Evolutionary conservation across 2,329 filamentous ascomycete genomes (phyloP).

Genomic region (Claviceps sorghi): DNA sequence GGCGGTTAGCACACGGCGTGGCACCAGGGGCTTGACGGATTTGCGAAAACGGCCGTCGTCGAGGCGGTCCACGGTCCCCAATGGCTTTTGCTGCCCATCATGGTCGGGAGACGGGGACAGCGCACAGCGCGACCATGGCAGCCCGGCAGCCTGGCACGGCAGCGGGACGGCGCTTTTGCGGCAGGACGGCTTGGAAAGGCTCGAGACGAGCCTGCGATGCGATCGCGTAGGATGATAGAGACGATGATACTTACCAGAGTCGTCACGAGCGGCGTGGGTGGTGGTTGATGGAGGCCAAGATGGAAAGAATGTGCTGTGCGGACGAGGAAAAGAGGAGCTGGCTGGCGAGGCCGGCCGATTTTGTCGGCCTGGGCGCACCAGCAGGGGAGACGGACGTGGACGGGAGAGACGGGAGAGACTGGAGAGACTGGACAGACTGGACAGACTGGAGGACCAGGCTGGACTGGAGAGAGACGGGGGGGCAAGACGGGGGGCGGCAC

Average conservation of each 20-base stretch:
- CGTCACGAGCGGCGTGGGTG: constrained; percentile 18
- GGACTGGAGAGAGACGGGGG: no score
- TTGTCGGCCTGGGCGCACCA: constrained; percentile 17
- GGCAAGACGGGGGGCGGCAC: no score
- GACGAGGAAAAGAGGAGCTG: constrained; percentile 30
- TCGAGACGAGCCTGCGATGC: constrained; percentile 13
- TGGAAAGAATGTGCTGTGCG: constrained; percentile 20
- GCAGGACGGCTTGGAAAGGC: constrained; percentile 11
- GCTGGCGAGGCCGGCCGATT: constrained; percentile 25
- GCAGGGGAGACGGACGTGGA: no score
- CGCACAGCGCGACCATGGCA: neutral
- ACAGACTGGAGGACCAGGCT: neutral
- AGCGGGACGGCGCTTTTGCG: constrained; percentile 7
- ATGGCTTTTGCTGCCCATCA: neutral
- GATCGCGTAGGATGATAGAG: constrained; percentile 23
- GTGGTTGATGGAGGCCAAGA: constrained; percentile 20
- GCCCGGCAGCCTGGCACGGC: neutral
- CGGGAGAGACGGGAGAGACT: no score
- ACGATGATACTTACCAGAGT: constrained; percentile 24
- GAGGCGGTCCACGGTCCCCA: neutral
- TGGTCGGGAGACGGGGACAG: constrained; percentile 1
- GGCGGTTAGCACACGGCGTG: constrained; percentile 2
- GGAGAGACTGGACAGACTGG: no score
- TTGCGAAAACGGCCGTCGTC: constrained; percentile 1
- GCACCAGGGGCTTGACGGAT: neutral